Evolutionary conservation across 352 stramenopile species (phyloP).

Genomic region (Phytophthora sp.): DNA sequence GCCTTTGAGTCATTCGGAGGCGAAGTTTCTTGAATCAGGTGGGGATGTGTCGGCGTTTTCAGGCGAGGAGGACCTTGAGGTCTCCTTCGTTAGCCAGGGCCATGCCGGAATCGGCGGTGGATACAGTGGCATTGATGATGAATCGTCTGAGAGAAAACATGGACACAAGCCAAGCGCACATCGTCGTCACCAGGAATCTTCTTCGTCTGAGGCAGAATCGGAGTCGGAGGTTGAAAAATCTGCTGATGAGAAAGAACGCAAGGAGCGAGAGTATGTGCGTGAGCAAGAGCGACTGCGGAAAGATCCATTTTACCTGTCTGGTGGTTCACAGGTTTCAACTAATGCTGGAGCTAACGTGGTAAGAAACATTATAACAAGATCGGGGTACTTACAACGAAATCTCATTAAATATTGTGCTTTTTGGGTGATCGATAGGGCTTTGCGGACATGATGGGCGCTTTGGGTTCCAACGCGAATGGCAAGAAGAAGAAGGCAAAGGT

Average conservation of each 20-base stretch:
- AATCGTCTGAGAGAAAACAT: constrained; percentile 55
- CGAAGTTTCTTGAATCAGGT: constrained; percentile 79
- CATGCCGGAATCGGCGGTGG: constrained; percentile 39
- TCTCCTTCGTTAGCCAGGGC: constrained; percentile 76
- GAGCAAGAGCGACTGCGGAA: constrained; percentile 77
- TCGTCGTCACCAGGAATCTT: constrained; percentile 26
- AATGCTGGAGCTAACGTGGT: constrained; percentile 51
- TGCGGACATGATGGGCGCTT: constrained; percentile 82
- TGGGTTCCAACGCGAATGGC: constrained; percentile 63
- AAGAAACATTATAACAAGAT: constrained; percentile 1
- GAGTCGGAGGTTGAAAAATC: constrained; percentile 43
- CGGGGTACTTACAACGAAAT: background rate
- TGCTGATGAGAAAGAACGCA: constrained; percentile 50
- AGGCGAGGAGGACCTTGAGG: constrained; percentile 80
- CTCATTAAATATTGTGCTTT: constrained; percentile 22
- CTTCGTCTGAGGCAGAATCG: constrained; percentile 43
- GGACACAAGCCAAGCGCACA: constrained; percentile 47
- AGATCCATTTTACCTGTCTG: constrained; percentile 84
- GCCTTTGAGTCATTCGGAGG: constrained; percentile 60
- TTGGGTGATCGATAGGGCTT: constrained; percentile 48
- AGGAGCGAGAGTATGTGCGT: constrained; percentile 45
- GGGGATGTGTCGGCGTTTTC: constrained; percentile 65
- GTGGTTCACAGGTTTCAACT: constrained; percentile 20
- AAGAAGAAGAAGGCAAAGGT: constrained; percentile 80
- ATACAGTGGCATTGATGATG: constrained; percentile 45